These are phyloP conservation scores for Agastache rugosa DNA, from an alignment of 257 asterid genomes.

Conservation along the genomic window DNA sequence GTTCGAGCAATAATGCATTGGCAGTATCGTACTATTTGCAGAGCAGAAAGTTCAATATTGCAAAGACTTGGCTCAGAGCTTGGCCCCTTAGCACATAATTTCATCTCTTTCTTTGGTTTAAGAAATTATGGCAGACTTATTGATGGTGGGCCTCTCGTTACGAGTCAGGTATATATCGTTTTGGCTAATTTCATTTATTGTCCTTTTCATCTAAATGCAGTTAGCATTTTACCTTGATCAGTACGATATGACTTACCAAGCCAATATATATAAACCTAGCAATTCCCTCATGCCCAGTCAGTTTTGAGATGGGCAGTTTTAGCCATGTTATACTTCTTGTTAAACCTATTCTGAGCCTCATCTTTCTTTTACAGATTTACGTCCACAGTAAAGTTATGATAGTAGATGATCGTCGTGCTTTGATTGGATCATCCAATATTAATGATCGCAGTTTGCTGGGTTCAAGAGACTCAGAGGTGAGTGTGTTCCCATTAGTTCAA, in stretches of 20 bases:
- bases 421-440: conserved; percentile 90
- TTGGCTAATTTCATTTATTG: conserved; percentile 1
- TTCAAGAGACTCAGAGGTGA: conserved; percentile 97
- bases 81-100: conserved; percentile 71
- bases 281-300: conserved; percentile 11
- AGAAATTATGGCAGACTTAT: conserved; percentile 79
- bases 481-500: conserved; percentile 9
- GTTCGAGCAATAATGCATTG: conserved; percentile 97
- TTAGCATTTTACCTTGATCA: conserved; percentile 1
- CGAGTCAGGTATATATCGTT: conserved; percentile 73
- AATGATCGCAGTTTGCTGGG: conserved; percentile 98
- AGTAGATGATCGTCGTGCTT: conserved; percentile 77
- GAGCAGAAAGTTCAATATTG: conserved; percentile 77
- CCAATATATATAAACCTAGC: conserved; percentile 16
- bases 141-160: conserved; percentile 71
- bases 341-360: conserved; percentile 13
- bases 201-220: conserved; percentile 1
- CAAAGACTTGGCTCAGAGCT: conserved; percentile 72
- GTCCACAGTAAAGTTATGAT: conserved; percentile 98
- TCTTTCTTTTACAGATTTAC: conserved; percentile 60
- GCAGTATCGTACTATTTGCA: conserved; percentile 92
- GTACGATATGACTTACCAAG: conserved; percentile 3
- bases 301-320: conserved; percentile 23
- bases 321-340: conserved; percentile 6
- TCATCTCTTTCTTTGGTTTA: conserved; percentile 85